phyloP scores from a whole-genome alignment of 2,329 filamentous ascomycete genomes.

The Cercospora sp. region DNA sequence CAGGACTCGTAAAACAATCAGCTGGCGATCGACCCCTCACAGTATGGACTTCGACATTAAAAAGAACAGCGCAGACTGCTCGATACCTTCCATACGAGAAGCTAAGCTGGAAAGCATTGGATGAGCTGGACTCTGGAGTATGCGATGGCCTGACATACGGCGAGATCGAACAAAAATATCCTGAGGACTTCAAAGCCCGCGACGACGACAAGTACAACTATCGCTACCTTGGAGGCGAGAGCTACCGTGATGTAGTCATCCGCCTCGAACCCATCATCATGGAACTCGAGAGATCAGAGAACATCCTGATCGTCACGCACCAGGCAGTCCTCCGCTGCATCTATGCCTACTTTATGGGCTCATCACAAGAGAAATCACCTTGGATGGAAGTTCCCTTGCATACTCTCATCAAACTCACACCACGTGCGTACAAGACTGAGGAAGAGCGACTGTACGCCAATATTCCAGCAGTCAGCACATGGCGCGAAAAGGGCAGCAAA shows the following conservation, averaged over 20 bases:
- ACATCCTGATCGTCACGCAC: conserved; percentile 97
- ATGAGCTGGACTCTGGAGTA: conserved; percentile 93
- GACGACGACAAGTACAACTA: conserved; percentile 99
- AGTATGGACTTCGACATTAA: conserved; percentile 73
- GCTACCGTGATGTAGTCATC: conserved; percentile 94
- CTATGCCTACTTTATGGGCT: conserved; percentile 98
- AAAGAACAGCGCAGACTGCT: conserved; percentile 88
- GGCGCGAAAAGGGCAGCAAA: conserved; percentile 88
- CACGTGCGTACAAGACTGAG: conserved; percentile 88
- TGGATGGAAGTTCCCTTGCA: conserved; percentile 99
- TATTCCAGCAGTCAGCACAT: conserved; percentile 94
- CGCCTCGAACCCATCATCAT: conserved; percentile 98
- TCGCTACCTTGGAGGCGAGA: conserved; percentile 94
- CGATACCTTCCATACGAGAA: conserved; percentile 89
- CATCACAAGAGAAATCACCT: conserved; percentile 84
- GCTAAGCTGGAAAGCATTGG: conserved; percentile 96
- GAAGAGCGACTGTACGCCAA: conserved; percentile 85
- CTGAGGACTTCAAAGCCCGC: conserved; percentile 90
- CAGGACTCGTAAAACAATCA: conserved; percentile 79
- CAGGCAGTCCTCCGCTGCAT: conserved; percentile 96
- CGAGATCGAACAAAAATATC: conserved; percentile 86
- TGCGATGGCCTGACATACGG: conserved; percentile 96
- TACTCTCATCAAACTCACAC: conserved; percentile 93
- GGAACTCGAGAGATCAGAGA: conserved; percentile 94
- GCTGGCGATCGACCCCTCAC: conserved; percentile 74